phyloP scores from a whole-genome alignment of 768 basidiomycete species.

The Xanthoconium stramineum region DNA sequence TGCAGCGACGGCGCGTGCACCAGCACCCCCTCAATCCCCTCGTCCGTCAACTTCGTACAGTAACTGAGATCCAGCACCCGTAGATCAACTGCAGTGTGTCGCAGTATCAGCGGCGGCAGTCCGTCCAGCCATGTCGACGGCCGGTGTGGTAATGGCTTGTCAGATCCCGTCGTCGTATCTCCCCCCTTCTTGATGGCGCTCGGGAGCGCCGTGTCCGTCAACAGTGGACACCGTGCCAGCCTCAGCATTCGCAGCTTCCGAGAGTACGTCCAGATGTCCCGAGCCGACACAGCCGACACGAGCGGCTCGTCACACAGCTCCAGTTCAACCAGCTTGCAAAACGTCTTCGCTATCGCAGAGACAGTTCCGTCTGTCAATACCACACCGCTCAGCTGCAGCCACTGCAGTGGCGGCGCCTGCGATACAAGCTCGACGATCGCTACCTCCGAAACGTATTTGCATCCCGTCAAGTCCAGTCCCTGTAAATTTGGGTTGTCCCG shows the following conservation, averaged over 20 bases:
- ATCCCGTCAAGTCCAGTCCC: conserved; percentile 74
- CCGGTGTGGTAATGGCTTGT: conserved; percentile 54
- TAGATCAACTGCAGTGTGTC: conserved; percentile 67
- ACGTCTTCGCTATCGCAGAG: conserved; percentile 68
- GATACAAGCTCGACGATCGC: conserved; percentile 70
- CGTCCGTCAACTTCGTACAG: conserved; percentile 69
- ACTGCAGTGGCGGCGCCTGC: conserved; percentile 64
- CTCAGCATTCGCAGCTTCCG: conserved; percentile 73
- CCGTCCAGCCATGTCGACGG: conserved; percentile 60
- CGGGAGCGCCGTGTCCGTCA: conserved; percentile 83
- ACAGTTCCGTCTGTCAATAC: conserved; percentile 61
- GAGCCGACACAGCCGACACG: conserved; percentile 64
- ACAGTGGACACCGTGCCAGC: conserved; percentile 69
- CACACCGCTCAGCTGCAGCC: conserved; percentile 68
- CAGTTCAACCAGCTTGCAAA: conserved; percentile 76
- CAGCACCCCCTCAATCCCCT: conserved; percentile 71
- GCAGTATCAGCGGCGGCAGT: conserved; percentile 61
- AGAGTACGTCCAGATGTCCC: conserved; percentile 80
- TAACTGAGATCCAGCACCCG: conserved; percentile 76
- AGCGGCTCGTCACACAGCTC: conserved; percentile 71
- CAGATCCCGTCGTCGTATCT: conserved; percentile 25
- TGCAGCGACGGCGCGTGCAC: conserved; percentile 74
- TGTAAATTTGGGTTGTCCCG: conserved; percentile 61
- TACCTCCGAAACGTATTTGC: conserved; percentile 73
- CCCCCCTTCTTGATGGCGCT: conserved; percentile 38